phyloP scores from a whole-genome alignment of 352 stramenopile species.

The Pythium aquatile region DNA sequence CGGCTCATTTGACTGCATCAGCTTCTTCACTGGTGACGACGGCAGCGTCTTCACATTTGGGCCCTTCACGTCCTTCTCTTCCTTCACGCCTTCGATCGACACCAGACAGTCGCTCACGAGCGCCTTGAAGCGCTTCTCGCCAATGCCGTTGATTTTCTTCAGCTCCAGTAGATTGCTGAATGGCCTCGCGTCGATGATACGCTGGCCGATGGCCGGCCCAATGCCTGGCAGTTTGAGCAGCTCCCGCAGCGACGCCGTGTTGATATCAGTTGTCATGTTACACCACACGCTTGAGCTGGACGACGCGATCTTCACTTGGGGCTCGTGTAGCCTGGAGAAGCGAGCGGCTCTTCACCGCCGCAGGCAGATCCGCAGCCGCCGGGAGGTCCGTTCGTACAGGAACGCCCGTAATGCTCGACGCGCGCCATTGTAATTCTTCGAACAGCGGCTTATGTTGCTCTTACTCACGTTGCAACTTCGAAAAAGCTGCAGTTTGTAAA shows the following conservation, averaged over 20 bases:
- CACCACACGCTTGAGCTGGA: background rate
- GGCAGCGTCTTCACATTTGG: conserved; percentile 1
- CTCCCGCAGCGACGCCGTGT: conserved; percentile 32
- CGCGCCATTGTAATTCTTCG: background rate
- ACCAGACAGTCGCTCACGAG: conserved; percentile 15
- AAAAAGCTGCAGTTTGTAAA: background rate
- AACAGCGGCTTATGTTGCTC: background rate
- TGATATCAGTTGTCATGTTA: conserved; percentile 33
- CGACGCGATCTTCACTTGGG: background rate
- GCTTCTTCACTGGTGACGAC: too few relatives aligned
- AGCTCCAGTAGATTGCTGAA: conserved; percentile 43
- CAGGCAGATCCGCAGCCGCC: background rate
- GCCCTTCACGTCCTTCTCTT: background rate
- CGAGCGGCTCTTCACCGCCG: background rate
- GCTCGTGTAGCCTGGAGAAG: background rate
- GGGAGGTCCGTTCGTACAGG: too few relatives aligned
- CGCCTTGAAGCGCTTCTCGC: conserved; percentile 23
- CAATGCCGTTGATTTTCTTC: conserved; percentile 44
- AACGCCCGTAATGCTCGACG: background rate
- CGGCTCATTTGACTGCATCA: background rate
- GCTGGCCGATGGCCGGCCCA: conserved; percentile 34
- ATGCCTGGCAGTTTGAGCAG: conserved; percentile 46
- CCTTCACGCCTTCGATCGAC: conserved; percentile 2
- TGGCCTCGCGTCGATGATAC: conserved; percentile 45
- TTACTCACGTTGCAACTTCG: too few relatives aligned